Conservation (phyloP, 306 rosid species). For the Macrotyloma uniflorum region DNA sequence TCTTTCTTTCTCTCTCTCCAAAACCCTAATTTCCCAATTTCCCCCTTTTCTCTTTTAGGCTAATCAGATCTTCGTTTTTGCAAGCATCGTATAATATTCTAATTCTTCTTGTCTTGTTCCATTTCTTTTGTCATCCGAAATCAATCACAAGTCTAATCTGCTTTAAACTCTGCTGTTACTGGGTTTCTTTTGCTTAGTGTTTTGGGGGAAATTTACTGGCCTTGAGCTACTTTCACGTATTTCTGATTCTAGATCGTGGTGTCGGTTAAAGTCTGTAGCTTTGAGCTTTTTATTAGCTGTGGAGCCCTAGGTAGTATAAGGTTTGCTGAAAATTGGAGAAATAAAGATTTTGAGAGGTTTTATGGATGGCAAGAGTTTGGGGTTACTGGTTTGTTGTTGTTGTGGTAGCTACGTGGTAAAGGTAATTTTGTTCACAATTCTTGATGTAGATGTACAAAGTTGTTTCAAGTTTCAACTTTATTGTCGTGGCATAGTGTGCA, state of each 20-base stretch:
- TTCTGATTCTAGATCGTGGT: constrained; percentile 20
- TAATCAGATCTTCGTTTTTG: constrained; percentile 22
- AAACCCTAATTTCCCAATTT: constrained; percentile 46
- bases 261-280: constrained; percentile 6
- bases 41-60: constrained; percentile 1
- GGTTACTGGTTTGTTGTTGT: constrained; percentile 1
- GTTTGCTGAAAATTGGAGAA: not conserved
- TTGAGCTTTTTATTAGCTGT: constrained; percentile 11
- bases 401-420: not conserved
- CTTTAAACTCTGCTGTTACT: not conserved
- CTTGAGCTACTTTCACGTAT: not conserved
- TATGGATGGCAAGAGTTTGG: not conserved
- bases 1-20: not conserved
- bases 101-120: not conserved
- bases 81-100: not conserved
- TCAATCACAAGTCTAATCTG: not conserved
- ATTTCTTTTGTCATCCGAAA: not conserved
- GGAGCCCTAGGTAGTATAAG: not conserved
- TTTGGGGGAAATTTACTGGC: not conserved
- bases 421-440: not conserved
- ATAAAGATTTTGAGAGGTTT: not conserved
- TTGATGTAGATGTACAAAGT: not conserved
- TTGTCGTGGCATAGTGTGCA: not conserved
- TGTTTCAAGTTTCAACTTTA: not conserved
- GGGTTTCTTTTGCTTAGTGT: not conserved